Evolutionary conservation across 2,329 filamentous ascomycete species (phyloP).

Genomic region (Ceratocystis albifundus): DNA sequence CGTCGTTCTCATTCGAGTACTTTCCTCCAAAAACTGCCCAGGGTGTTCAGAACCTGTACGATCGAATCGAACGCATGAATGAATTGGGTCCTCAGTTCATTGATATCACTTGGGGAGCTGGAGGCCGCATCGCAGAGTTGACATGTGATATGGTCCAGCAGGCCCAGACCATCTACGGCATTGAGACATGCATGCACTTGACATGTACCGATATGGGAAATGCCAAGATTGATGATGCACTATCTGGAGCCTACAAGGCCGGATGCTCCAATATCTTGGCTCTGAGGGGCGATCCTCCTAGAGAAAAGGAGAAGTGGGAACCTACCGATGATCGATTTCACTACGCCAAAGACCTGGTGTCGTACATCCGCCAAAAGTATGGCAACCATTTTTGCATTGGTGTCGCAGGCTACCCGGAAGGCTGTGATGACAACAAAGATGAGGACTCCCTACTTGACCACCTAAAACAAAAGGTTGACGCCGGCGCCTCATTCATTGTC

Average conservation of each 20-base stretch:
- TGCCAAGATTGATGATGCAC: conserved; percentile 79
- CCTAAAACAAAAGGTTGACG: conserved; percentile 93
- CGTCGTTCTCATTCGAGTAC: conserved; percentile 98
- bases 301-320: conserved; percentile 90
- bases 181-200: conserved; percentile 98
- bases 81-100: conserved; percentile 88
- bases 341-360: conserved; percentile 84
- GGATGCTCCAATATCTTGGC: conserved; percentile 97
- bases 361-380: conserved; percentile 67
- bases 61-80: conserved; percentile 99
- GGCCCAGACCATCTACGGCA: conserved; percentile 84
- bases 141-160: conserved; percentile 97
- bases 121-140: conserved; percentile 77
- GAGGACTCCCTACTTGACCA: conserved; percentile 78
- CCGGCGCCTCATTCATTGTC: conserved; percentile 84
- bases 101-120: conserved; percentile 96
- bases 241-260: conserved; percentile 79
- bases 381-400: conserved; percentile 79
- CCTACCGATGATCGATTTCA: conserved; percentile 76
- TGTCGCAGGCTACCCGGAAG: conserved; percentile 92
- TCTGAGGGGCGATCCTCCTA: conserved; percentile 80
- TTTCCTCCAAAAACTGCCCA: conserved; percentile 96
- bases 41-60: conserved; percentile 98
- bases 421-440: conserved; percentile 83
- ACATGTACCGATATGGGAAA: conserved; percentile 97